phyloP scores from a whole-genome alignment of 768 basidiomycete species.

The Pleurotus pulmonarius region DNA sequence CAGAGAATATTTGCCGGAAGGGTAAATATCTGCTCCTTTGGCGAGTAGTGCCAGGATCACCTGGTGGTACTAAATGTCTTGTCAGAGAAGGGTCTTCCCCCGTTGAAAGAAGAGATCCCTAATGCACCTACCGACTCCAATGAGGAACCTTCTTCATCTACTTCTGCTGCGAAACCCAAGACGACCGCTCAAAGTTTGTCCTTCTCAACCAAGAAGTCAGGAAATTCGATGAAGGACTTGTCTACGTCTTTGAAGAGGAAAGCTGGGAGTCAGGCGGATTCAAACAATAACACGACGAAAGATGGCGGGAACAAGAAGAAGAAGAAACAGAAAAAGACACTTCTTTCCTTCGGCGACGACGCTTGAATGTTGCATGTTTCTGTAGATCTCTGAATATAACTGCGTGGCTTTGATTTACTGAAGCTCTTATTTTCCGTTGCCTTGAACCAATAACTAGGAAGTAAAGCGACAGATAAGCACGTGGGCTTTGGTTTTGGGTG shows the following conservation, averaged over 20 bases:
- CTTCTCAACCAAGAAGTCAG: constrained; percentile 39
- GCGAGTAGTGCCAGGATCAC: constrained; percentile 5
- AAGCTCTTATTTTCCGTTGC: too few relatives aligned
- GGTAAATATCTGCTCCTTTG: constrained; percentile 36
- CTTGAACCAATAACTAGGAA: too few relatives aligned
- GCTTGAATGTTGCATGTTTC: constrained; percentile 24
- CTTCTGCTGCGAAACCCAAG: constrained; percentile 15
- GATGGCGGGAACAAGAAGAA: constrained; percentile 45
- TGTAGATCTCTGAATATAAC: too few relatives aligned
- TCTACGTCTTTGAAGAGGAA: constrained; percentile 35
- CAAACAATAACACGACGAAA: constrained; percentile 18
- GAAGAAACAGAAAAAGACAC: constrained; percentile 45
- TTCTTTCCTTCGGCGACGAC: constrained; percentile 61
- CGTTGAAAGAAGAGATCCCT: constrained; percentile 37
- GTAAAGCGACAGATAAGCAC: too few relatives aligned
- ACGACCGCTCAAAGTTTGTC: constrained; percentile 29
- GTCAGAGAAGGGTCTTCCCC: constrained; percentile 59
- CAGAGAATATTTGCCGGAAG: constrained; percentile 70
- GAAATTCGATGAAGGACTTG: not conserved
- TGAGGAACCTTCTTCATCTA: constrained; percentile 8
- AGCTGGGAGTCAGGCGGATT: constrained; percentile 28
- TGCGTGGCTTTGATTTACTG: too few relatives aligned
- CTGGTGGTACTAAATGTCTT: constrained; percentile 5
- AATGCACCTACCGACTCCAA: constrained; percentile 13
- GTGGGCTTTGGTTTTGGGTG: too few relatives aligned